Evolutionary conservation across 1,139 yeast species (phyloP).

Genomic region (Yamadazyma buinensis): DNA sequence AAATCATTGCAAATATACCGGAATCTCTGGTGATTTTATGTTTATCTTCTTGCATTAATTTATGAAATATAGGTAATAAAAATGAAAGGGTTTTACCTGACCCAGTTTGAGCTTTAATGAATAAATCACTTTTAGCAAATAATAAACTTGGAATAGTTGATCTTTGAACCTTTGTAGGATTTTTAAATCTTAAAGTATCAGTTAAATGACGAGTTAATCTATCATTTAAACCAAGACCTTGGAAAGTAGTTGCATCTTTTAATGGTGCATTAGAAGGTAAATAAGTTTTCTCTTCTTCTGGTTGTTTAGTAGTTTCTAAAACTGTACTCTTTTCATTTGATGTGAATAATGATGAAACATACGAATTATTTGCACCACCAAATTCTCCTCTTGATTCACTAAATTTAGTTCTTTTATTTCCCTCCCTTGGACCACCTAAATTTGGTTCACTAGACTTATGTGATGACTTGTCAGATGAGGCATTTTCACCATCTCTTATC

Average conservation of each 20-base stretch:
- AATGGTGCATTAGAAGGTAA: conserved; percentile 85
- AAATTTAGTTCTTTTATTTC: conserved; percentile 20
- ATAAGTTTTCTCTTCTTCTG: conserved; percentile 18
- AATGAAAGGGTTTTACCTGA: conserved; percentile 92
- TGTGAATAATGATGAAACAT: conserved; percentile 84
- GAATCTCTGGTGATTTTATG: conserved; percentile 59
- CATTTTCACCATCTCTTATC: conserved; percentile 6
- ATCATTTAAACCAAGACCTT: conserved; percentile 65
- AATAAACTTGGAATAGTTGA: conserved; percentile 72
- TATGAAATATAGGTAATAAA: conserved; percentile 74
- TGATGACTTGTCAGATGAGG: not conserved
- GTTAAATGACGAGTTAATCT: conserved; percentile 52
- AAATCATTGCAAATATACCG: conserved; percentile 82
- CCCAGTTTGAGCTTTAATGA: conserved; percentile 93
- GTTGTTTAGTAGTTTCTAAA: conserved; percentile 8
- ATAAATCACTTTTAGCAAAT: conserved; percentile 56
- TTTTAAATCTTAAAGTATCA: conserved; percentile 53
- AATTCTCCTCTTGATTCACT: conserved; percentile 43
- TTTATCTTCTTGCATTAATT: conserved; percentile 52
- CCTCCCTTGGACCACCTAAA: conserved; percentile 1
- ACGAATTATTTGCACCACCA: conserved; percentile 53
- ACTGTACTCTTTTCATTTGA: conserved; percentile 48
- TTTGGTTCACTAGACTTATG: not conserved
- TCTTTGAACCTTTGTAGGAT: conserved; percentile 87
- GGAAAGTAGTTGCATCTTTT: conserved; percentile 63